A percentile compares a stretch with the other conserved stretches of the same genome.
Conservation (phyloP, 495 filamentous ascomycete genomes). For the Halenospora varia region DNA sequence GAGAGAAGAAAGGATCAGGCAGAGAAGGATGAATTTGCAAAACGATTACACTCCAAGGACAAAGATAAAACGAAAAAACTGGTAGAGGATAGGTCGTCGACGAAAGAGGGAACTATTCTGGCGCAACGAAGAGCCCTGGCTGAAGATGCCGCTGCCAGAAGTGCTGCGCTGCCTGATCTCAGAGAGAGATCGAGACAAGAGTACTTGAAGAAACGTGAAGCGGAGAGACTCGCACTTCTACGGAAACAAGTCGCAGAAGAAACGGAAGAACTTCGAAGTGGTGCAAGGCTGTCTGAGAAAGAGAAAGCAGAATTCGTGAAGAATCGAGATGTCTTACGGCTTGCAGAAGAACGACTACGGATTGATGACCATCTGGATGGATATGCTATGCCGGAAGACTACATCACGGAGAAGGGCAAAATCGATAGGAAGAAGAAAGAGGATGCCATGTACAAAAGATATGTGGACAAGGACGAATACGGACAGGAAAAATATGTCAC, state of each 20-base stretch:
- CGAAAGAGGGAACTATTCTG: constrained; percentile 52
- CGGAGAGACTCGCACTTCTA: constrained; percentile 76
- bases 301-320: constrained; percentile 91
- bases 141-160: constrained; percentile 58
- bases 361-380: constrained; percentile 94
- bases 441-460: constrained; percentile 83
- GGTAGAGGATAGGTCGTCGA: constrained; percentile 60
- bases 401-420: constrained; percentile 88
- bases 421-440: constrained; percentile 88
- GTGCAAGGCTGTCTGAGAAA: constrained; percentile 64
- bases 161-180: constrained; percentile 68
- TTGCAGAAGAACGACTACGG: constrained; percentile 82
- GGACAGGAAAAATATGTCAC: constrained; percentile 89
- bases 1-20: constrained; percentile 59
- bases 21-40: constrained; percentile 72
- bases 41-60: constrained; percentile 67
- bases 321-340: constrained; percentile 78
- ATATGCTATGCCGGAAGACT: constrained; percentile 91
- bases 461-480: constrained; percentile 83
- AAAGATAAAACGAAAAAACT: constrained; percentile 64
- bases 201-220: constrained; percentile 89
- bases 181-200: constrained; percentile 82
- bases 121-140: constrained; percentile 58
- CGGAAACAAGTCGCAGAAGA: constrained; percentile 93
- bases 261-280: constrained; percentile 72